Evolutionary conservation across 2,329 filamentous ascomycete species (phyloP).

Genomic region (Pestalotiopsis sp.): DNA sequence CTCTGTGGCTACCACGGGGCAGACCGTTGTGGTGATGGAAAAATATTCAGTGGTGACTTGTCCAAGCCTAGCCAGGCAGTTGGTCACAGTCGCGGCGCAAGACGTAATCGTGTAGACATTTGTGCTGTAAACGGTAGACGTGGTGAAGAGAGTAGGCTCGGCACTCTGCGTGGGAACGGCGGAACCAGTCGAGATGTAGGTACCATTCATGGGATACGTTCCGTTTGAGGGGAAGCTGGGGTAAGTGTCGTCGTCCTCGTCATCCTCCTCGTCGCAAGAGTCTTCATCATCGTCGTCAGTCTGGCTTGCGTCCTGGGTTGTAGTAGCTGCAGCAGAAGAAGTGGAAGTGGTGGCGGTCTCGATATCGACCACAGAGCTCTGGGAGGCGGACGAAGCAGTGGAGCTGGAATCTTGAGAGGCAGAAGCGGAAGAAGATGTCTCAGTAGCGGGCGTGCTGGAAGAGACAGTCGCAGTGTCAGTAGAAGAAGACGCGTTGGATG

Average conservation of each 20-base stretch:
- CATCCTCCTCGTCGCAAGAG: not conserved
- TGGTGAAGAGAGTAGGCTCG: slow-evolving; percentile 18
- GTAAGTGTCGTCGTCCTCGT: not conserved
- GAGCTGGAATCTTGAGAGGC: not conserved
- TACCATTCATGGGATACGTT: not conserved
- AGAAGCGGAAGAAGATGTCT: not conserved
- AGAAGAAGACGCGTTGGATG: not conserved
- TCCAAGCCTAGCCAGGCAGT: slow-evolving; percentile 27
- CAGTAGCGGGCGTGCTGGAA: not conserved
- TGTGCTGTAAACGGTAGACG: slow-evolving; percentile 30
- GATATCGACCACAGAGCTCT: not conserved
- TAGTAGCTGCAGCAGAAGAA: not conserved
- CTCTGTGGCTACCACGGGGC: slow-evolving; percentile 21
- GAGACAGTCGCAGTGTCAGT: not conserved
- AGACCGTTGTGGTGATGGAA: slow-evolving; percentile 29
- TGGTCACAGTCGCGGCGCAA: slow-evolving; percentile 27
- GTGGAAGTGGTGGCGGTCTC: not conserved
- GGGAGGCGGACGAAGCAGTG: not conserved
- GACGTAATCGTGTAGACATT: slow-evolving; percentile 34
- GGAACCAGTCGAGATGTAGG: not conserved
- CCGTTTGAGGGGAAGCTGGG: not conserved
- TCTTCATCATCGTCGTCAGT: not conserved
- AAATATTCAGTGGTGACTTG: slow-evolving; percentile 19
- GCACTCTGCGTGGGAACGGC: not conserved
- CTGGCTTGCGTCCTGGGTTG: not conserved